Conservation (phyloP, 1,284 basidiomycete genomes). For the Coniferiporia sulphurascens region DNA sequence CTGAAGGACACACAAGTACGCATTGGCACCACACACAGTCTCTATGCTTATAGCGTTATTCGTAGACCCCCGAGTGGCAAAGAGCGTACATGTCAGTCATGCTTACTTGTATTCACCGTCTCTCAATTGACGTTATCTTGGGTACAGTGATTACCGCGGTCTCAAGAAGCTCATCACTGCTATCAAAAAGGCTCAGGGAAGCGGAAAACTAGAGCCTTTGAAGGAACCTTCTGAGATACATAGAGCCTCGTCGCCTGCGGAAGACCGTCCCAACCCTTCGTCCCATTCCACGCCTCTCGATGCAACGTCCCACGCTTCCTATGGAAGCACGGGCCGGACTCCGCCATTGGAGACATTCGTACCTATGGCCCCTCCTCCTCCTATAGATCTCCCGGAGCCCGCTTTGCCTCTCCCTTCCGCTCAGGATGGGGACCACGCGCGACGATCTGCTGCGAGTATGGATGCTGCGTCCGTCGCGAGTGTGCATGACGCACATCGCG, state of each 20-base stretch:
- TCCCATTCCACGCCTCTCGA: not conserved
- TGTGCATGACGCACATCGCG: not conserved
- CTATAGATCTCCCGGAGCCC: slow-evolving; percentile 7
- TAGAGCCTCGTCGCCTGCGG: slow-evolving; percentile 3
- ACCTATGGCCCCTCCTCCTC: not conserved
- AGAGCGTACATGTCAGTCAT: slow-evolving; percentile 68
- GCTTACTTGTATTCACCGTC: not conserved
- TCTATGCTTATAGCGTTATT: slow-evolving; percentile 2
- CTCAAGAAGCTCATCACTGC: slow-evolving; percentile 65
- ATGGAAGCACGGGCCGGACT: slow-evolving; percentile 13
- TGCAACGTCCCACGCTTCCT: not conserved
- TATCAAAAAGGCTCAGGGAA: slow-evolving; percentile 44
- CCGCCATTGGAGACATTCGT: slow-evolving; percentile 3
- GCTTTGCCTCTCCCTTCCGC: not conserved
- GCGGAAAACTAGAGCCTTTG: slow-evolving; percentile 8
- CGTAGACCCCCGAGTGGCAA: slow-evolving; percentile 76
- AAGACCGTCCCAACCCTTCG: not conserved
- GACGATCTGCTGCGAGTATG: not conserved
- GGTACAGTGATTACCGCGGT: slow-evolving; percentile 60
- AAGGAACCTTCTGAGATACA: slow-evolving; percentile 4
- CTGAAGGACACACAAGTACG: slow-evolving; percentile 65
- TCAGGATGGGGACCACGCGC: not conserved
- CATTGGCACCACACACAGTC: not conserved
- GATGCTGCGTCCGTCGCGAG: not conserved
- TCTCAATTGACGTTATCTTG: slow-evolving; percentile 6